Percentiles rank a stretch among this genome's conserved stretches.
Conservation (phyloP, 2,329 filamentous ascomycete genomes). For the Hysterium pulicare region DNA sequence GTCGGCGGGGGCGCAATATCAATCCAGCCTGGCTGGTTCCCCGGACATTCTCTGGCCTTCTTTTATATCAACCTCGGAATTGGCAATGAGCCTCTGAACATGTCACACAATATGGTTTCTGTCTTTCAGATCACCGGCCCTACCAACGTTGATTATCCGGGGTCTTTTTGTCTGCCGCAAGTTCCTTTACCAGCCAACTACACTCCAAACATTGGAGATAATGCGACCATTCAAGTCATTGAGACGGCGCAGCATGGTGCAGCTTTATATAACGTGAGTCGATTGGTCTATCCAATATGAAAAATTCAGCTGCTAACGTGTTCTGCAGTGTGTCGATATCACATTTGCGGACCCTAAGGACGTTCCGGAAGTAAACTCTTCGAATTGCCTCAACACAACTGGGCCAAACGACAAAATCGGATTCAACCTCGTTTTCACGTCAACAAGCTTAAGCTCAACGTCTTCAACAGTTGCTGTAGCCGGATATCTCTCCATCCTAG, state of each 20-base stretch:
- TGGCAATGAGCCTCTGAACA: slow-evolving; percentile 77
- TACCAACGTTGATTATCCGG: slow-evolving; percentile 77
- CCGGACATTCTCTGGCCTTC: slow-evolving; percentile 76
- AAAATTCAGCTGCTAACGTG: not conserved
- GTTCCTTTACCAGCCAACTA: slow-evolving; percentile 74
- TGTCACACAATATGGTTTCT: slow-evolving; percentile 77
- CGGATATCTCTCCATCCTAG: slow-evolving; percentile 22
- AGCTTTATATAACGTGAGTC: slow-evolving; percentile 71
- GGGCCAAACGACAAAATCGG: slow-evolving; percentile 52
- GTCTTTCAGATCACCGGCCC: slow-evolving; percentile 83
- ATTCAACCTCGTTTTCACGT: slow-evolving; percentile 73
- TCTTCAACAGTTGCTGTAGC: slow-evolving; percentile 24
- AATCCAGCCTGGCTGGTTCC: slow-evolving; percentile 94
- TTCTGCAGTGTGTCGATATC: slow-evolving; percentile 83
- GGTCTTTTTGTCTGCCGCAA: slow-evolving; percentile 84
- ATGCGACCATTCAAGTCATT: slow-evolving; percentile 85
- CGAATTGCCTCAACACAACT: slow-evolving; percentile 86
- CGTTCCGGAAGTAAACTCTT: slow-evolving; percentile 68
- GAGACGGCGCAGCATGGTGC: slow-evolving; percentile 82
- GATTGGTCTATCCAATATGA: not conserved
- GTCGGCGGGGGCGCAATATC: slow-evolving; percentile 80
- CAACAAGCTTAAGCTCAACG: slow-evolving; percentile 28
- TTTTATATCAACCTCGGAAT: slow-evolving; percentile 91
- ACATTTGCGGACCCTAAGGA: slow-evolving; percentile 80
- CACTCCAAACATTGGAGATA: slow-evolving; percentile 73